Conservation (phyloP, 768 basidiomycete species). For the Pleurotus platypus region DNA sequence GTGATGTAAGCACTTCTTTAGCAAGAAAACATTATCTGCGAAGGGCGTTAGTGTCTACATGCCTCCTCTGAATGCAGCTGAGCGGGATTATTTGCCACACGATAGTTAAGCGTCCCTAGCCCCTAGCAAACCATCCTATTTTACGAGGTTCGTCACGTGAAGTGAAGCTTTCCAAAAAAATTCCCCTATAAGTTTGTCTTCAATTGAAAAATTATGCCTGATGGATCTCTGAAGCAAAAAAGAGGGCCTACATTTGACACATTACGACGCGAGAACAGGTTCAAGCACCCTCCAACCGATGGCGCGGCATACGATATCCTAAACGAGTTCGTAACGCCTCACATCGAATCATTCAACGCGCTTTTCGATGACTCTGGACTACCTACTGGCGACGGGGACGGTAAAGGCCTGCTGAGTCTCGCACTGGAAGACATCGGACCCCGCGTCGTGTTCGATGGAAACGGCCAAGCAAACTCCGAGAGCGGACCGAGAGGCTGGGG, state of each 20-base stretch:
- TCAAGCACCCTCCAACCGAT: conserved; percentile 69
- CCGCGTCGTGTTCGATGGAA: conserved; percentile 90
- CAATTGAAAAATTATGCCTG: conserved; percentile 34
- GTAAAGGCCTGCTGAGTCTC: conserved; percentile 73
- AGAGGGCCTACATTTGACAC: conserved; percentile 72
- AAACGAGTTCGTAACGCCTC: conserved; percentile 90
- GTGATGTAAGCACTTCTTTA: too few species aligned
- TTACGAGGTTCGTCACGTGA: too few species aligned
- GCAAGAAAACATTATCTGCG: too few species aligned
- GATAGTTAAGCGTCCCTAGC: too few species aligned
- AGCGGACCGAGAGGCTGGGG: conserved; percentile 63
- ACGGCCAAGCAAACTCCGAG: conserved; percentile 47
- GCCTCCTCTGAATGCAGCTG: too few species aligned
- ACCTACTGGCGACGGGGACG: conserved; percentile 69
- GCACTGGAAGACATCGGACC: conserved; percentile 83
- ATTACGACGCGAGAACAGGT: conserved; percentile 71
- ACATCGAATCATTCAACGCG: conserved; percentile 95
- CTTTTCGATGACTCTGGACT: conserved; percentile 92
- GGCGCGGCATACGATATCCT: conserved; percentile 74
- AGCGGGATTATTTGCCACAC: too few species aligned
- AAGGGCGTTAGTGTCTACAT: too few species aligned
- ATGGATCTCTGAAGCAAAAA: conserved; percentile 30
- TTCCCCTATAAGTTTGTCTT: too few species aligned
- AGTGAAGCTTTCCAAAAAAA: too few species aligned
- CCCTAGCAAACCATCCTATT: too few species aligned